These are phyloP conservation scores for Coix lacrymajobi DNA, from an alignment of 176 grass and related monocot species.

Conservation along the genomic window DNA sequence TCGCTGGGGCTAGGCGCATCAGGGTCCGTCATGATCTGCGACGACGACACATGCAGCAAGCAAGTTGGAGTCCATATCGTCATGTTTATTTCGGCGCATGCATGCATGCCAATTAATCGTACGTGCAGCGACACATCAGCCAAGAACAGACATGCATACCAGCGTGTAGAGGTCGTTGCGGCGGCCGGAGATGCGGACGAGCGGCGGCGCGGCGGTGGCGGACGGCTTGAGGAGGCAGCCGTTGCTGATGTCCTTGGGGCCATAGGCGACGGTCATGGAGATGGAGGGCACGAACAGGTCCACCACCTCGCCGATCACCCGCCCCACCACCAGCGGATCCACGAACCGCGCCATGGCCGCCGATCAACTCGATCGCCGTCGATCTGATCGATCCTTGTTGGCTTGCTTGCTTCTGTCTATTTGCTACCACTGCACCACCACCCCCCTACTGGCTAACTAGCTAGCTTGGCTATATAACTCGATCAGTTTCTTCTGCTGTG, in stretches of 20 bases:
- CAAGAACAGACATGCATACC: not conserved
- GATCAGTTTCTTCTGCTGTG: no score
- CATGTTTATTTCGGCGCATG: not conserved
- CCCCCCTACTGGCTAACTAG: no score
- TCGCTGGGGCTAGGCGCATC: constrained; percentile 90
- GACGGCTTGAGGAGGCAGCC: constrained; percentile 78
- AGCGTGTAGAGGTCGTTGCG: constrained; percentile 61
- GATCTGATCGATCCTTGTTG: no score
- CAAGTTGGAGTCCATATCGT: not conserved
- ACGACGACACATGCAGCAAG: not conserved
- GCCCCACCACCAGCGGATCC: constrained; percentile 76
- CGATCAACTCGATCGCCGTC: no score
- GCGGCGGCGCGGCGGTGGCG: constrained; percentile 38
- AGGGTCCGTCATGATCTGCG: constrained; percentile 79
- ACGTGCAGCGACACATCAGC: not conserved
- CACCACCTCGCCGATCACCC: constrained; percentile 87
- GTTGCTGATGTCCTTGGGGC: constrained; percentile 67
- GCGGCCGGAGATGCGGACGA: constrained; percentile 54
- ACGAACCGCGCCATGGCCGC: constrained; percentile 48
- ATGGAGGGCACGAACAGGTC: constrained; percentile 75
- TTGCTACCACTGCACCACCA: no score
- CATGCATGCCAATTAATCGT: not conserved
- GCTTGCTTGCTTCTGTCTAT: no score
- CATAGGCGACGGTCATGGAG: constrained; percentile 57
- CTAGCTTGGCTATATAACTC: no score